Percentiles rank a stretch among this genome's conserved stretches.
phyloP scores from a whole-genome alignment of 768 basidiomycete species.

The Kondoa subrosea region DNA sequence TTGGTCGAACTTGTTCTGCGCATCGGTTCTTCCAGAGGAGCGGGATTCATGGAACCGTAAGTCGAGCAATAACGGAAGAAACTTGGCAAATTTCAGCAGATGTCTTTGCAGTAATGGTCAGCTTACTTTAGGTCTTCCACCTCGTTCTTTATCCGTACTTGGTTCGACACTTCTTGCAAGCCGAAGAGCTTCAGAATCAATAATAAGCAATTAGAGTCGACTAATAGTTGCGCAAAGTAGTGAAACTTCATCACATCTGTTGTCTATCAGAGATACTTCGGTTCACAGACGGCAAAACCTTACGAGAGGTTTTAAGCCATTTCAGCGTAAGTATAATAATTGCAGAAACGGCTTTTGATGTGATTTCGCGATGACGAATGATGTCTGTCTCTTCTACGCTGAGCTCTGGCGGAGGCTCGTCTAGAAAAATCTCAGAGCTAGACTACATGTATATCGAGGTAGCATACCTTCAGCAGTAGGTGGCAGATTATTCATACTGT shows the following conservation, averaged over 20 bases:
- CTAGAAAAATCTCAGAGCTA: slow-evolving; percentile 8
- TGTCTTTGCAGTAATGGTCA: slow-evolving; percentile 11
- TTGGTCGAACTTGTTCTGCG: slow-evolving; percentile 42
- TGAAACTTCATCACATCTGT: slow-evolving; percentile 97
- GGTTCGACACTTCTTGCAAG: slow-evolving; percentile 69
- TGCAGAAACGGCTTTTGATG: slow-evolving; percentile 89
- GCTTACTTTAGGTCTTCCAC: slow-evolving; percentile 35
- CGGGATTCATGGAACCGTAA: slow-evolving; percentile 52
- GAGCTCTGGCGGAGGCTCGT: slow-evolving; percentile 41
- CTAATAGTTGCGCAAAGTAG: slow-evolving; percentile 81
- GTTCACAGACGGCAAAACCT: no score
- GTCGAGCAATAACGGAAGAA: slow-evolving; percentile 89
- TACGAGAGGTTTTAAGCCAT: slow-evolving; percentile 98
- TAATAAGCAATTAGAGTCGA: slow-evolving; percentile 86
- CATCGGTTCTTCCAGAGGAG: no score
- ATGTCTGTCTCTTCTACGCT: slow-evolving; percentile 84
- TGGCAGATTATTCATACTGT: slow-evolving; percentile 13
- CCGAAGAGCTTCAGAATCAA: slow-evolving; percentile 96
- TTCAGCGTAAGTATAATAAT: slow-evolving; percentile 77
- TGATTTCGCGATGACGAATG: slow-evolving; percentile 87
- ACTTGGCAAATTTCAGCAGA: slow-evolving; percentile 36
- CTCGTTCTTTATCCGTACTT: slow-evolving; percentile 76
- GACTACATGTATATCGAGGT: not conserved
- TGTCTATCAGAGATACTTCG: no score
- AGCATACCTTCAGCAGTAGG: slow-evolving; percentile 7